A percentile compares a stretch with the other conserved stretches of the same genome.
Conservation (phyloP, 2,329 filamentous ascomycete genomes). For the Apiospora sp. region DNA sequence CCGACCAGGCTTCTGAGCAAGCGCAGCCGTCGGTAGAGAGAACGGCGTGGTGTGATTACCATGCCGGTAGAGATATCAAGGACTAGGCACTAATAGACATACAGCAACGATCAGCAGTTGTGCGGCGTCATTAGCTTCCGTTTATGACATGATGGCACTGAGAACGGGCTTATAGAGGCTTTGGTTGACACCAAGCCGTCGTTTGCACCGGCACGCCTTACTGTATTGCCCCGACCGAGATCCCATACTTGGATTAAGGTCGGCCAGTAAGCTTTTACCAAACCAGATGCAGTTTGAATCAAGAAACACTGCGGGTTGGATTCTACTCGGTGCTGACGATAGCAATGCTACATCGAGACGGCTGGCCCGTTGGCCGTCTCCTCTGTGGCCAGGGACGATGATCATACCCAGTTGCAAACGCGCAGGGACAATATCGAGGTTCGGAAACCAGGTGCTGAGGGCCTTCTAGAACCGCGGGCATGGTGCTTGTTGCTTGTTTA, state of each 20-base stretch:
- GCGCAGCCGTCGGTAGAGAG: background rate
- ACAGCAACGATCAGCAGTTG: constrained; percentile 1
- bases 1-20: constrained; percentile 12
- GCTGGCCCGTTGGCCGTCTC: background rate
- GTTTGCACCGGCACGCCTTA: background rate
- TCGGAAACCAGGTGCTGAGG: background rate
- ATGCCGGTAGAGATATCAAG: background rate
- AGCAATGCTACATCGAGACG: background rate
- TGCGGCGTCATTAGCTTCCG: constrained; percentile 4
- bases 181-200: background rate
- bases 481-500: constrained; percentile 1
- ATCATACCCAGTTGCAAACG: constrained; percentile 14
- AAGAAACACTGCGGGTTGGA: constrained; percentile 8
- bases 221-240: background rate
- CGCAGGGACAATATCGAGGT: background rate
- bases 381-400: background rate
- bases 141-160: background rate
- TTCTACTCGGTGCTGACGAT: background rate
- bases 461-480: constrained; percentile 17
- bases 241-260: background rate
- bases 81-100: background rate
- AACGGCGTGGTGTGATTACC: constrained; percentile 12
- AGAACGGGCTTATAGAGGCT: background rate
- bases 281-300: background rate
- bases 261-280: constrained; percentile 1